Conservation (phyloP, 768 basidiomycete species). For the Russula emetica region DNA sequence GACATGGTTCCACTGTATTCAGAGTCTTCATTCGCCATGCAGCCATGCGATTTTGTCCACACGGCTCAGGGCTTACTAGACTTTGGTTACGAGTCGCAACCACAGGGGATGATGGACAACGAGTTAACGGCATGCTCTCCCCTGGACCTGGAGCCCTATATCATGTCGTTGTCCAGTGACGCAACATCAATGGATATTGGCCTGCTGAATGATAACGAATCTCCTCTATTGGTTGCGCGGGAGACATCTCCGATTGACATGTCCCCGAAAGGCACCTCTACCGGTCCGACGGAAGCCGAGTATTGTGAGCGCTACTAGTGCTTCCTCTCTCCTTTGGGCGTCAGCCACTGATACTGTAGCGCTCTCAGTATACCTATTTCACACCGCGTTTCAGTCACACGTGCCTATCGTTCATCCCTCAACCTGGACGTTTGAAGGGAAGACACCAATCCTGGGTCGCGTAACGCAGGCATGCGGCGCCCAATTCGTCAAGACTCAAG, state of each 20-base stretch:
- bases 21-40: constrained; percentile 12
- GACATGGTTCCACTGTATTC: constrained; percentile 24
- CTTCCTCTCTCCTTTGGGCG: constrained; percentile 25
- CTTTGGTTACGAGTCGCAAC: constrained; percentile 21
- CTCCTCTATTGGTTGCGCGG: constrained; percentile 13
- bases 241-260: constrained; percentile 17
- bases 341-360: constrained; percentile 8
- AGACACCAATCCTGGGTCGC: constrained; percentile 44
- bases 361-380: constrained; percentile 46
- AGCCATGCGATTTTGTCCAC: constrained; percentile 18
- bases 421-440: constrained; percentile 46
- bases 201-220: constrained; percentile 4
- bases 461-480: constrained; percentile 55
- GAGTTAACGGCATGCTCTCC: constrained; percentile 18
- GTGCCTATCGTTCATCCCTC: constrained; percentile 49
- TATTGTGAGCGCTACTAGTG: constrained; percentile 38
- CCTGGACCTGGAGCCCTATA: constrained; percentile 21
- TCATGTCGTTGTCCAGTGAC: constrained; percentile 13
- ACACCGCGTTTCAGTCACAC: constrained; percentile 46
- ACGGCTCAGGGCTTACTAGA: constrained; percentile 14
- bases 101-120: constrained; percentile 18
- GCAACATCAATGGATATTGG: constrained; percentile 6
- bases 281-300: constrained; percentile 26
- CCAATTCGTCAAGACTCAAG: constrained; percentile 44
- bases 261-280: constrained; percentile 9